Evolutionary conservation across 169 alveolate genomes (phyloP), one percentile per base, ranked within the genome.

Genomic region (Theileria luwenshuni): DNA sequence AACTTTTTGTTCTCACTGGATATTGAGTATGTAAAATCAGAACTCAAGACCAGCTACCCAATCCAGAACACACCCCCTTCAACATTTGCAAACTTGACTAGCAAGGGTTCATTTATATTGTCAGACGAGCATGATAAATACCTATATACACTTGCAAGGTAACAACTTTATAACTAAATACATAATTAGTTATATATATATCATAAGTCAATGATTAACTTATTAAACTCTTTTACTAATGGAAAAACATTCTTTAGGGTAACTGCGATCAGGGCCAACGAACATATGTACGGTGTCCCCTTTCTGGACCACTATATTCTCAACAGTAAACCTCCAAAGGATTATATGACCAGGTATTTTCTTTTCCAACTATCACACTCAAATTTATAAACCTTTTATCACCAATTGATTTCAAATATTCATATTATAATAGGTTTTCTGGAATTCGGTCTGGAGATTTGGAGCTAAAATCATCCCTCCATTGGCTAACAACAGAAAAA

Each of bases 381-480:
- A n/a, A n/a, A n/a, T n/a, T n/a, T n/a, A n/a, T n/a, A n/a, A n/a
- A n/a, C n/a, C n/a, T n/a, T n/a, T n/a, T n/a, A n/a, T n/a, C n/a
- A n/a, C n/a, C n/a, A n/a, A n/a, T n/a, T n/a, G n/a, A n/a, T n/a
- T n/a, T n/a, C n/a, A n/a, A n/a, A n/a, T n/a, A n/a, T n/a, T n/a
- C n/a, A n/a, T n/a, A n/a, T n/a, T n/a, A n/a, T 17, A 13, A 2
- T 51, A 86, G 92, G 56, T 86, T 83, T 69, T 88, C 94, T 7
- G 95, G 95, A 6, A 83, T 91, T 19, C 88, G 80, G 52, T 83
- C 84, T n/a, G 95, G 94, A 19, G 95, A 91, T 48, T 65, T 91
- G 47, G 94, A 86, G 42, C 86, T 86, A 19, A 89, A 86, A 59
- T 65, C 90, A 12, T 89, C 93, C 1, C 49, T 64, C 35, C 92